A percentile compares a stretch with the other conserved stretches of the same genome.
phyloP scores from a whole-genome alignment of 108 stramenopile species.

The Nitzschia sp. region DNA sequence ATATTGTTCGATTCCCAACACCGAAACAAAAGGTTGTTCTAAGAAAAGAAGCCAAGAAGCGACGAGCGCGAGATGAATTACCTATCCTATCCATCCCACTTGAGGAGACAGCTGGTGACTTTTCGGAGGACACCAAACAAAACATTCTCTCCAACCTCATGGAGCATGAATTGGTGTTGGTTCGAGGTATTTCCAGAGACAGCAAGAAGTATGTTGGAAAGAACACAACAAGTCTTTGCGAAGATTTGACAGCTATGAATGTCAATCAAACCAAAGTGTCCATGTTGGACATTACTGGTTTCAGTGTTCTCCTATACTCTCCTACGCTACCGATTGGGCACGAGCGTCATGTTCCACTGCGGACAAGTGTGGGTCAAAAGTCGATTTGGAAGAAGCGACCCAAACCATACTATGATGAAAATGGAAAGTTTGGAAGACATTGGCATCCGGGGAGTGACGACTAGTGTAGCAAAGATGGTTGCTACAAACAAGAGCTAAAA shows the following conservation, averaged over 20 bases:
- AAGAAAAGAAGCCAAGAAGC: constrained; percentile 45
- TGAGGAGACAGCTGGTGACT: constrained; percentile 35
- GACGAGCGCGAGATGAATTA: constrained; percentile 40
- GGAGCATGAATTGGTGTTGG: constrained; percentile 42
- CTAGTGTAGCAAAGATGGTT: too few relatives aligned
- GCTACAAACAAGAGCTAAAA: too few relatives aligned
- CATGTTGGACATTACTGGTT: constrained; percentile 29
- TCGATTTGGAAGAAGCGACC: constrained; percentile 33
- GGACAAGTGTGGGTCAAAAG: constrained; percentile 48
- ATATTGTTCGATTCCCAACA: constrained; percentile 36
- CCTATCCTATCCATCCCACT: constrained; percentile 22
- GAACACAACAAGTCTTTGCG: constrained; percentile 19
- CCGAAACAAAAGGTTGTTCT: constrained; percentile 36
- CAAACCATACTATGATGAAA: constrained; percentile 40
- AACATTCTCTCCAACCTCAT: constrained; percentile 19
- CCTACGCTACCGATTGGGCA: constrained; percentile 33
- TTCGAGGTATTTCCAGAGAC: constrained; percentile 37
- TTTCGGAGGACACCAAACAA: constrained; percentile 31
- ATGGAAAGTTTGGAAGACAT: constrained; percentile 22
- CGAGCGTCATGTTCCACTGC: constrained; percentile 31
- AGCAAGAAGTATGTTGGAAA: constrained; percentile 17
- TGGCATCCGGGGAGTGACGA: too few relatives aligned
- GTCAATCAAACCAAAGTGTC: constrained; percentile 24
- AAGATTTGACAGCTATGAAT: constrained; percentile 28
- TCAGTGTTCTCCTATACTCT: constrained; percentile 33